A percentile compares a stretch with the other conserved stretches of the same genome.
These are phyloP conservation scores for Juglanconis oblonga DNA, from an alignment of 2,329 filamentous ascomycete species.

Conservation along the genomic window DNA sequence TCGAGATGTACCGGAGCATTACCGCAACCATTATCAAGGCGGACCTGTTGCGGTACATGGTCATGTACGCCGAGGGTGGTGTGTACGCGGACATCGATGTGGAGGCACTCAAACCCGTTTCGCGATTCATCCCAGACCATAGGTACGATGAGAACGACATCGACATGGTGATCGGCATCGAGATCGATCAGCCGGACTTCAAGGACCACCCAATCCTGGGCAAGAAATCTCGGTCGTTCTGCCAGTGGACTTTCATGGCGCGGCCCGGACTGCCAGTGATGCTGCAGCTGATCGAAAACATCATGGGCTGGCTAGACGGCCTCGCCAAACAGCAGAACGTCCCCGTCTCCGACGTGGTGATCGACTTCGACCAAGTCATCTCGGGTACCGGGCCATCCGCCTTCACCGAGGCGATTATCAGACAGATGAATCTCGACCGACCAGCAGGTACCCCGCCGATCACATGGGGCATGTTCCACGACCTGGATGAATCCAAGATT, in stretches of 20 bases:
- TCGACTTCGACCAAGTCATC: conserved; percentile 72
- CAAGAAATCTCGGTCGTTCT: conserved; percentile 67
- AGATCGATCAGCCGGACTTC: conserved; percentile 68
- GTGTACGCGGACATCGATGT: conserved; percentile 45
- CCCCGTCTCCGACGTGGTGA: conserved; percentile 56
- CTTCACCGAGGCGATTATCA: conserved; percentile 63
- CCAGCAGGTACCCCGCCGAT: conserved; percentile 36
- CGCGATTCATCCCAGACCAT: conserved; percentile 59
- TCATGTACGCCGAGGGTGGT: conserved; percentile 66
- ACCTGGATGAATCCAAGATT: conserved; percentile 62
- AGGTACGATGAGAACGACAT: conserved; percentile 62
- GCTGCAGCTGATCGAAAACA: conserved; percentile 65
- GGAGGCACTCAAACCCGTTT: conserved; percentile 37
- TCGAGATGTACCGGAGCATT: conserved; percentile 57
- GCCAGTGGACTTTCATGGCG: conserved; percentile 73
- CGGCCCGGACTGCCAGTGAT: conserved; percentile 67
- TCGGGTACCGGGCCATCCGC: conserved; percentile 70
- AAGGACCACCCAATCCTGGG: conserved; percentile 63
- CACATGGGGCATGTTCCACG: conserved; percentile 64
- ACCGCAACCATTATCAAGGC: conserved; percentile 65
- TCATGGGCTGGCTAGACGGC: conserved; percentile 62
- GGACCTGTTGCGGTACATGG: conserved; percentile 62
- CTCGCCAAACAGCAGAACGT: conserved; percentile 58
- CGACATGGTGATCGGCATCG: conserved; percentile 67
- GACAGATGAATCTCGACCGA: conserved; percentile 54